Evolutionary conservation across 805 yeast species (phyloP), one percentile per base, ranked within the genome.

Genomic region (Hanseniaspora vineae): DNA sequence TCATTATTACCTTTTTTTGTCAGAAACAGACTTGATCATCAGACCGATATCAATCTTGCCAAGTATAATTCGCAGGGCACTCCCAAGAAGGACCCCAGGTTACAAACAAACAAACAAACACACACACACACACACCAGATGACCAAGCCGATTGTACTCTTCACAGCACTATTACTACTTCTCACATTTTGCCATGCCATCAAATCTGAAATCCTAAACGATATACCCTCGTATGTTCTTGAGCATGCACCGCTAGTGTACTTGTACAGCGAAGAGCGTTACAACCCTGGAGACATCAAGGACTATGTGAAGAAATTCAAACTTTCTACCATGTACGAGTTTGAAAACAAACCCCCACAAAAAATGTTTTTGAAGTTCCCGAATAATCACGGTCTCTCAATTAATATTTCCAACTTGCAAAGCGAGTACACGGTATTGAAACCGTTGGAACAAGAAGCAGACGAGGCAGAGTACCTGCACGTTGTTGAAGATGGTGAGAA

Each of bases 221-320:
- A 75, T 45, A 71, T 84, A 2, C 94, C 92, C 0, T 59, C 60
- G 8, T 84, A 77, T 61, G 81, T 80, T 1, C 52, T 77, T 2
- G 80, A 81, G 42, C 71, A 73, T 58, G 77, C 84, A 3, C 97
- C 98, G 0, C 66, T 80, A 46, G 89, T 90, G 2, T 85, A 86
- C 58, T 68, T 90, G 11, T 89, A 90, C 66, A 80, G 94, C 1
- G 98, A 90, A 59, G 98, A 90, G 57, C 65, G 70, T 47, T 90
- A 89, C 59, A 68, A 83, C 54, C 96, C 98, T 0, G 86, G 86
- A 55, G 94, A 87, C 57, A 72, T 88, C 39, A 73, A 69, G 31
- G 76, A 82, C 18, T 90, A 65, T 60, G 88, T 85, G 6, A 65
- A 66, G 6, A 76, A 85, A 58, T 84, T 86, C 65, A 75, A 73